These are phyloP conservation scores for Filosporella fistucella DNA, from an alignment of 495 filamentous ascomycete species.

Conservation along the genomic window DNA sequence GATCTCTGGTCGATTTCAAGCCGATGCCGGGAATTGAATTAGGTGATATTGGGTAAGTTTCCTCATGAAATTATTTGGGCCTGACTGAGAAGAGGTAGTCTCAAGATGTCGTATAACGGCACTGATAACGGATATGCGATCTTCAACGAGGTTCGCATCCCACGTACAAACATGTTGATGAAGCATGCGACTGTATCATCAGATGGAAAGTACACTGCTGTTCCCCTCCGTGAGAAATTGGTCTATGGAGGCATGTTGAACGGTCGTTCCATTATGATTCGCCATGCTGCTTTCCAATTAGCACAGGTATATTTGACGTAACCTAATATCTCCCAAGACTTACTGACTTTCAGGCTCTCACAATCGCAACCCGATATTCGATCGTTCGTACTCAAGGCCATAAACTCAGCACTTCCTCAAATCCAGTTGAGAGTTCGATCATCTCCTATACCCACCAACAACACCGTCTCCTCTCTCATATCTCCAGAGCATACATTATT, in stretches of 20 bases:
- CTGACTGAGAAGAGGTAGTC: no score
- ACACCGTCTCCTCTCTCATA: constrained; percentile 55
- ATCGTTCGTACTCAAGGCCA: constrained; percentile 60
- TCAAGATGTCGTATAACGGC: constrained; percentile 38
- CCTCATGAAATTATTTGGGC: background rate
- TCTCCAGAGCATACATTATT: constrained; percentile 62
- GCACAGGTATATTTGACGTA: no score
- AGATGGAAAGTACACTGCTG: constrained; percentile 46
- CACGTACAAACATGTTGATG: constrained; percentile 60
- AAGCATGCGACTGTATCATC: constrained; percentile 54
- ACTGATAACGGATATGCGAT: constrained; percentile 70
- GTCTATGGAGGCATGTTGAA: constrained; percentile 65
- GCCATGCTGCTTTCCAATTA: constrained; percentile 53
- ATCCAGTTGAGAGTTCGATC: constrained; percentile 48
- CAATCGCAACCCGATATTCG: constrained; percentile 63
- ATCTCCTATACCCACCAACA: constrained; percentile 69
- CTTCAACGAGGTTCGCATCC: constrained; percentile 62
- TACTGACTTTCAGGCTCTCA: constrained; percentile 66
- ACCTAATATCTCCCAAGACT: no score
- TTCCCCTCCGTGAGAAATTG: constrained; percentile 50
- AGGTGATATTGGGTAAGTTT: constrained; percentile 23
- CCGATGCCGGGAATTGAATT: constrained; percentile 26
- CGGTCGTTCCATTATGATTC: constrained; percentile 61
- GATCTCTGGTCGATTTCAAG: constrained; percentile 22
- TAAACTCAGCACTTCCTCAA: constrained; percentile 24